These are phyloP conservation scores for Moesziomyces sp. DNA, from an alignment of 1,284 basidiomycete genomes.

Conservation along the genomic window DNA sequence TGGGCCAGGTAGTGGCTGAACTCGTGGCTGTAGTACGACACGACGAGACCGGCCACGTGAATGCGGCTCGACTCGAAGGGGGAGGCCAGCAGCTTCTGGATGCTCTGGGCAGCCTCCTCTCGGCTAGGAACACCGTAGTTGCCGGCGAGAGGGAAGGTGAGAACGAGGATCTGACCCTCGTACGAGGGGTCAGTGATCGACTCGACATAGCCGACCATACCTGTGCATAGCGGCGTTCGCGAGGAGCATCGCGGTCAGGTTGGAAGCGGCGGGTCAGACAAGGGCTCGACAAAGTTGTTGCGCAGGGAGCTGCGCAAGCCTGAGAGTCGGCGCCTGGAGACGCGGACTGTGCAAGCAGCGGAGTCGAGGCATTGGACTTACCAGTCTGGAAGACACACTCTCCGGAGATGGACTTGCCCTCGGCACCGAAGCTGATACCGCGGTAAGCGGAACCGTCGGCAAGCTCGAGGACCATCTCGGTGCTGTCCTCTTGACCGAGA, in stretches of 20 bases:
- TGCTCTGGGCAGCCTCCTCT: slow-evolving; percentile 67
- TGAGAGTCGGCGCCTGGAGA: slow-evolving; percentile 1
- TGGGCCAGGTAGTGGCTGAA: slow-evolving; percentile 94
- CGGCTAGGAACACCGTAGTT: slow-evolving; percentile 98
- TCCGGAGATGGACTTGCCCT: slow-evolving; percentile 88
- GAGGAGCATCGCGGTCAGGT: slow-evolving; percentile 1
- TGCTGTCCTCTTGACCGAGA: slow-evolving; percentile 44
- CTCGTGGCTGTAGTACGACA: slow-evolving; percentile 89
- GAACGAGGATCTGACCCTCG: slow-evolving; percentile 95
- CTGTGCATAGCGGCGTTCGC: slow-evolving; percentile 26
- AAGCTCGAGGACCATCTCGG: slow-evolving; percentile 81
- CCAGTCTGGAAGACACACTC: slow-evolving; percentile 99
- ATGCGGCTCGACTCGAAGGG: slow-evolving; percentile 93
- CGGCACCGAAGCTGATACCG: slow-evolving; percentile 93
- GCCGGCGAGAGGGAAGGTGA: slow-evolving; percentile 96
- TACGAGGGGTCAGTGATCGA: slow-evolving; percentile 99
- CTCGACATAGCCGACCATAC: slow-evolving; percentile 96
- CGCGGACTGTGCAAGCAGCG: neutral
- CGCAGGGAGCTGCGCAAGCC: neutral
- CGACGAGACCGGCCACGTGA: slow-evolving; percentile 89
- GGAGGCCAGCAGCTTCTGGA: slow-evolving; percentile 69
- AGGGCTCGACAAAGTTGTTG: neutral
- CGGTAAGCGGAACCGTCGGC: slow-evolving; percentile 88
- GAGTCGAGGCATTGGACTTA: slow-evolving; percentile 70
- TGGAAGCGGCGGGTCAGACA: slow-evolving; percentile 23